A percentile compares a stretch with the other conserved stretches of the same genome.
Conservation (phyloP, 2,329 filamentous ascomycete species). For the Venturia asperata region DNA sequence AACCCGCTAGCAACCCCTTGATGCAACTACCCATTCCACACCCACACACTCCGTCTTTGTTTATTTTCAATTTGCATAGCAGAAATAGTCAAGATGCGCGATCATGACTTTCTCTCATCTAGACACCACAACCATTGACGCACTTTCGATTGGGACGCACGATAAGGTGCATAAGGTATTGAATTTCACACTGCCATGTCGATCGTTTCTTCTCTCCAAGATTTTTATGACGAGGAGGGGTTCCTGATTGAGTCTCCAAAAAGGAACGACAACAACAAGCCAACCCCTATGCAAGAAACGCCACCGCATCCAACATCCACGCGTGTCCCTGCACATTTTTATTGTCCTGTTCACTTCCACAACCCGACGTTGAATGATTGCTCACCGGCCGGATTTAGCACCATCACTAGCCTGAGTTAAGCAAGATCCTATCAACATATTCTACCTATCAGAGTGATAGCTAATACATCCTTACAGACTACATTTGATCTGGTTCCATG, state of each 20-base stretch:
- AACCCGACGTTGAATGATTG: neutral
- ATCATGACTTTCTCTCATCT: neutral
- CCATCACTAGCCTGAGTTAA: constrained; percentile 2
- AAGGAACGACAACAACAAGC: neutral
- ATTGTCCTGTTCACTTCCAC: constrained; percentile 1
- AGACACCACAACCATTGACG: neutral
- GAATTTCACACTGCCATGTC: neutral
- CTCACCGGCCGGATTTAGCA: neutral
- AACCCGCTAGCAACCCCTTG: constrained; percentile 2
- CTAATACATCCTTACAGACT: neutral
- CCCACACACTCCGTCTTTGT: neutral
- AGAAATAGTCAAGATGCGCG: neutral
- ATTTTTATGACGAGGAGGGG: constrained; percentile 1
- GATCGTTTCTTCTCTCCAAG: neutral
- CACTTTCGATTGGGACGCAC: neutral
- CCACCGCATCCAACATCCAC: neutral
- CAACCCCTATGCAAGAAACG: neutral
- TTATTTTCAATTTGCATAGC: neutral
- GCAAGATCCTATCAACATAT: neutral
- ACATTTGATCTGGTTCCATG: constrained; percentile 2
- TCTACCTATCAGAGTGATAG: neutral
- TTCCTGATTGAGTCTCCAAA: neutral
- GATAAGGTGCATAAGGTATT: neutral
- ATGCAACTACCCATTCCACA: neutral
- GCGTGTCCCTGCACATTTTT: neutral